Conservation (phyloP, 345 rosid species). For the Salix purpurea region DNA sequence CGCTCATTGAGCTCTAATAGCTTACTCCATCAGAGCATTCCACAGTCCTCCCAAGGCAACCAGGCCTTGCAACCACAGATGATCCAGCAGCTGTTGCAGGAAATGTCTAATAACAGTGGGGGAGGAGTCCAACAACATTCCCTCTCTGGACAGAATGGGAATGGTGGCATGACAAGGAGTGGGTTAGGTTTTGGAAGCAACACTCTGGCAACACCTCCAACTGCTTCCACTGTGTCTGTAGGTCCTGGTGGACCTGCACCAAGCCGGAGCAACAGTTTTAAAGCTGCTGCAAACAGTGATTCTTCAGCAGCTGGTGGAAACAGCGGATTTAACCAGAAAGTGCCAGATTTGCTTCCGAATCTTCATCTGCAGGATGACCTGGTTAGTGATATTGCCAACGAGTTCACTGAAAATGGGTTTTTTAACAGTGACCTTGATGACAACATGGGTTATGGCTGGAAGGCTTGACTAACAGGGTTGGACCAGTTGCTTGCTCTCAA, state of each 20-base stretch:
- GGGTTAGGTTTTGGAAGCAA: constrained; percentile 40
- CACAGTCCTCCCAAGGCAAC: constrained; percentile 49
- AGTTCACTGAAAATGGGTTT: constrained; percentile 52
- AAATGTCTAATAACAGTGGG: constrained; percentile 49
- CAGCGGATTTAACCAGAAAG: constrained; percentile 44
- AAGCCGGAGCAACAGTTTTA: constrained; percentile 59
- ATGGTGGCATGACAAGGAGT: constrained; percentile 31
- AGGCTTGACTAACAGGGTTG: constrained; percentile 42
- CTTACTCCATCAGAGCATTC: constrained; percentile 50
- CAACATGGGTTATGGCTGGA: constrained; percentile 62
- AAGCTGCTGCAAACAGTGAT: constrained; percentile 55
- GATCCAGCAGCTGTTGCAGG: constrained; percentile 79
- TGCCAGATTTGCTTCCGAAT: constrained; percentile 43
- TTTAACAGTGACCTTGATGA: constrained; percentile 70
- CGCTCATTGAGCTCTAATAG: constrained; percentile 38
- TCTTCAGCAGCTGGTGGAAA: constrained; percentile 49
- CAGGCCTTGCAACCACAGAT: constrained; percentile 69
- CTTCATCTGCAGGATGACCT: constrained; percentile 55
- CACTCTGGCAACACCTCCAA: constrained; percentile 28
- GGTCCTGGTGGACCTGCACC: constrained; percentile 38
- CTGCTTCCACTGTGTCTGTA: constrained; percentile 41
- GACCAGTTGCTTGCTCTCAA: constrained; percentile 16
- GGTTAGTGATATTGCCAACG: constrained; percentile 58
- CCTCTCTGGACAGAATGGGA: constrained; percentile 36
- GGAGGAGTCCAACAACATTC: constrained; percentile 47